phyloP scores from a whole-genome alignment of 495 filamentous ascomycete species.

The Xylaria intraflava region DNA sequence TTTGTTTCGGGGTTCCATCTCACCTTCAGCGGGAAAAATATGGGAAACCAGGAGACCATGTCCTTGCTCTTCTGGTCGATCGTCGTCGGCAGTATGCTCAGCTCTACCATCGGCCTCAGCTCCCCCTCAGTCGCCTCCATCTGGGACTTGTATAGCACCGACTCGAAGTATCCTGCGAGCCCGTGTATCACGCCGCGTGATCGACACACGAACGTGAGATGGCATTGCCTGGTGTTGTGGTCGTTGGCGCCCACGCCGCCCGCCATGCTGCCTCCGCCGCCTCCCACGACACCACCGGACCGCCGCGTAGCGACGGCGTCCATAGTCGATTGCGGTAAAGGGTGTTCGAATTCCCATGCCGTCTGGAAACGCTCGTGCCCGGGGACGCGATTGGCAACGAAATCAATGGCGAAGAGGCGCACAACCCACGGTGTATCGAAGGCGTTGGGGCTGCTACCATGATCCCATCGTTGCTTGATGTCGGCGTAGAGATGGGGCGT shows the following conservation, averaged over 20 bases:
- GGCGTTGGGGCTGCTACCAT: constrained; percentile 60
- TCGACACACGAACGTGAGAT: constrained; percentile 62
- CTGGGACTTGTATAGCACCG: constrained; percentile 63
- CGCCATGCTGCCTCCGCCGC: constrained; percentile 54
- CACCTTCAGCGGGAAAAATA: constrained; percentile 95
- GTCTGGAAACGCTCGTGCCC: constrained; percentile 53
- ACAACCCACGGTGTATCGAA: constrained; percentile 87
- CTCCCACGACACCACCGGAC: constrained; percentile 46
- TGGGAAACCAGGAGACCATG: constrained; percentile 99
- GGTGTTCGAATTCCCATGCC: constrained; percentile 65
- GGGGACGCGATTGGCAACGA: constrained; percentile 53
- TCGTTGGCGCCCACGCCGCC: constrained; percentile 64
- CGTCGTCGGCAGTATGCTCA: constrained; percentile 87
- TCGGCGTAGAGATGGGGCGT: constrained; percentile 81
- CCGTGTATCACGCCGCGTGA: constrained; percentile 83
- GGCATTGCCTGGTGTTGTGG: constrained; percentile 76
- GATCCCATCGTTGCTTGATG: constrained; percentile 50
- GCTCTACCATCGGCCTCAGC: constrained; percentile 54
- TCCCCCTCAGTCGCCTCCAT: constrained; percentile 17
- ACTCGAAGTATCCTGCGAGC: constrained; percentile 91
- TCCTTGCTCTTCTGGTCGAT: constrained; percentile 88
- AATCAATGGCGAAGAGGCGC: constrained; percentile 83
- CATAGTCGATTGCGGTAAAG: constrained; percentile 39
- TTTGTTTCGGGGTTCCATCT: background rate
- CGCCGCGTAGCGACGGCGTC: constrained; percentile 44